Evolutionary conservation across 139 green algal genomes (phyloP), one percentile per base, ranked within the genome.

Genomic region (Volvox africanus): DNA sequence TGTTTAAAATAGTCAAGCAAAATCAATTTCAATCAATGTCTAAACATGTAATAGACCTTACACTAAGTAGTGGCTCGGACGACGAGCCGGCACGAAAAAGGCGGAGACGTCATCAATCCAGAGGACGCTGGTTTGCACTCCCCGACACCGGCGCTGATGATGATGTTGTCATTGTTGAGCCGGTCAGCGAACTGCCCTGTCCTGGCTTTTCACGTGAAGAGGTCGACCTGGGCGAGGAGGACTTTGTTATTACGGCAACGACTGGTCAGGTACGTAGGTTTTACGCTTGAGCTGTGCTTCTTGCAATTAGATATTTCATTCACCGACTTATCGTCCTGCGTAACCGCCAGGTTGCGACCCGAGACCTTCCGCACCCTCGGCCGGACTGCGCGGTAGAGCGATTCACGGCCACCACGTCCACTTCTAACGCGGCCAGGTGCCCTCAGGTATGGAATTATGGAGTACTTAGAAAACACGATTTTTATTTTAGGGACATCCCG

Each of bases 311-410:
- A 79, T 79, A 1, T 35, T 33, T 36, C 12, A 44, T 16, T 55
- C 16, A 18, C 80, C 14, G 30, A 6, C 21, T 30, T 44, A 28
- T 14, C 17, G n/a, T 3, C 11, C 20, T 78, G 12, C 30, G 61
- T 18, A 19, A 33, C 65, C 6, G 12, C 6, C 71, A 90, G 86
- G 50, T 82, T 1, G 44, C 71, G 0, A 82, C 71, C 0, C 44
- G 86, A 20, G 86, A 90, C 86, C 71, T 90, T 3, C 28, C 86
- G 18, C 86, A 90, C 71, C 71, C 71, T 0, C 68, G 86, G 0
- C 71, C 44, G 12, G 71, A 71, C 44, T 90, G 86, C 55, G 86
- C 71, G 0, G 86, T 83, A 44, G 71, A 90, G n/a, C 3, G 28
- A 0, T 83, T 83, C 18, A 61, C 18, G n/a, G 17, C 28, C 28